A percentile compares a stretch with the other conserved stretches of the same genome.
Conservation (phyloP, 805 yeast species). For the Candida tibetensis region DNA sequence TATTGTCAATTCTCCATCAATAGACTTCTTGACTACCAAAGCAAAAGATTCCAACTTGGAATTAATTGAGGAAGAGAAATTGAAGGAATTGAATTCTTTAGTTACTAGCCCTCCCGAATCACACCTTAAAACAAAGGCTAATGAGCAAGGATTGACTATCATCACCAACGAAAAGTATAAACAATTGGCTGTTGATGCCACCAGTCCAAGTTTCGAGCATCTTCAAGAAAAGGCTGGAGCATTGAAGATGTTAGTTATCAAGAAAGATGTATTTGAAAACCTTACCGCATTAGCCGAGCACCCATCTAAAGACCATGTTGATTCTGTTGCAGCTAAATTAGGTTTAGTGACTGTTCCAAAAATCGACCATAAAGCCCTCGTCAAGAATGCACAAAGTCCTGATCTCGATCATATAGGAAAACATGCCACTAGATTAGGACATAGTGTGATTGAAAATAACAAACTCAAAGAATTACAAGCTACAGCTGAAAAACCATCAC, state of each 20-base stretch:
- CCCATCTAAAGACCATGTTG: conserved; percentile 25
- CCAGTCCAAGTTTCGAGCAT: conserved; percentile 21
- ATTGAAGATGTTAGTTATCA: conserved; percentile 11
- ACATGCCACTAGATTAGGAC: conserved; percentile 14
- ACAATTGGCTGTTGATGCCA: conserved; percentile 7
- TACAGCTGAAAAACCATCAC: conserved; percentile 9
- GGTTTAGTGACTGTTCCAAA: conserved; percentile 6
- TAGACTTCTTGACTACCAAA: conserved; percentile 17
- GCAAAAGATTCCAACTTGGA: conserved; percentile 8
- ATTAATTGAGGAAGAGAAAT: conserved; percentile 9
- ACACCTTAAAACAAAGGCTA: conserved; percentile 31
- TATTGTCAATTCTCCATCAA: conserved; percentile 16
- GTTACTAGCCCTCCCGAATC: conserved; percentile 21
- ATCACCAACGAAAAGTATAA: conserved; percentile 10
- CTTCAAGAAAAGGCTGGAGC: conserved; percentile 9
- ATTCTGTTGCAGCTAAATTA: conserved; percentile 9
- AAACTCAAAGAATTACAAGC: background rate
- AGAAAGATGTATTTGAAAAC: conserved; percentile 9
- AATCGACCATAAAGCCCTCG: conserved; percentile 5
- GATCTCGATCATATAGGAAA: conserved; percentile 12
- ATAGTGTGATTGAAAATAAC: conserved; percentile 2
- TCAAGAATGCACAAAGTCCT: conserved; percentile 14
- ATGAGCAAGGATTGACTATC: conserved; percentile 14
- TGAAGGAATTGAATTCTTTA: conserved; percentile 12
- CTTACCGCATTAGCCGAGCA: conserved; percentile 11